A percentile compares a stretch with the other conserved stretches of the same genome.
These are phyloP conservation scores for Plantago coronopus DNA, from an alignment of 305 asterid species.

Conservation along the genomic window DNA sequence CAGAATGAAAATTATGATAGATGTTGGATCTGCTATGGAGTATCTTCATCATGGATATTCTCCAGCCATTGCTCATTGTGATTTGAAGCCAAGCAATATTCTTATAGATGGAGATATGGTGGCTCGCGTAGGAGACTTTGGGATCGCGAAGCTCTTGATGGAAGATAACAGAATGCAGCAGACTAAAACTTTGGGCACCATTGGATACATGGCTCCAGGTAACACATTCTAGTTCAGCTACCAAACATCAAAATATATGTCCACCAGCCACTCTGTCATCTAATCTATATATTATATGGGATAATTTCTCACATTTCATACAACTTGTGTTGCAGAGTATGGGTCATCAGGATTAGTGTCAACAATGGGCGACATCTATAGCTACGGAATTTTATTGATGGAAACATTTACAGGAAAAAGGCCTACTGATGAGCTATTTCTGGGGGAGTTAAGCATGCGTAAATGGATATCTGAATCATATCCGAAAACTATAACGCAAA, in stretches of 20 bases:
- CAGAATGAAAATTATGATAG: constrained; percentile 12
- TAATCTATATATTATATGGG: neutral
- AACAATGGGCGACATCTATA: constrained; percentile 16
- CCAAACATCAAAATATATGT: neutral
- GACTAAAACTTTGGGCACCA: constrained; percentile 1
- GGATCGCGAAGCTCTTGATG: neutral
- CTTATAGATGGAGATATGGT: constrained; percentile 1
- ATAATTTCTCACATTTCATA: neutral
- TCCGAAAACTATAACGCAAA: neutral
- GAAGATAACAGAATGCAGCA: neutral
- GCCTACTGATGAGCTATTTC: constrained; percentile 10
- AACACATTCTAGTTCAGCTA: neutral
- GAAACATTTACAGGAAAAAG: constrained; percentile 18
- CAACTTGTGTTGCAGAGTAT: constrained; percentile 5
- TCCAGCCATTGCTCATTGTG: neutral
- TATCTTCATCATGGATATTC: constrained; percentile 4
- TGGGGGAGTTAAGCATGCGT: neutral
- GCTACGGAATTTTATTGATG: constrained; percentile 22
- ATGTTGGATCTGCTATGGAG: constrained; percentile 18
- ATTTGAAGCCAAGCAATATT: constrained; percentile 9
- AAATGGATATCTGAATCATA: constrained; percentile 11
- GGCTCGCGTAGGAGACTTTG: neutral
- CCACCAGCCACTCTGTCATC: too few relatives aligned
- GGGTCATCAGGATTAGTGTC: constrained; percentile 21
- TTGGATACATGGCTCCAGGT: constrained; percentile 7